Conservation (phyloP, 2,329 filamentous ascomycete genomes). For the Claviceps digitariae region DNA sequence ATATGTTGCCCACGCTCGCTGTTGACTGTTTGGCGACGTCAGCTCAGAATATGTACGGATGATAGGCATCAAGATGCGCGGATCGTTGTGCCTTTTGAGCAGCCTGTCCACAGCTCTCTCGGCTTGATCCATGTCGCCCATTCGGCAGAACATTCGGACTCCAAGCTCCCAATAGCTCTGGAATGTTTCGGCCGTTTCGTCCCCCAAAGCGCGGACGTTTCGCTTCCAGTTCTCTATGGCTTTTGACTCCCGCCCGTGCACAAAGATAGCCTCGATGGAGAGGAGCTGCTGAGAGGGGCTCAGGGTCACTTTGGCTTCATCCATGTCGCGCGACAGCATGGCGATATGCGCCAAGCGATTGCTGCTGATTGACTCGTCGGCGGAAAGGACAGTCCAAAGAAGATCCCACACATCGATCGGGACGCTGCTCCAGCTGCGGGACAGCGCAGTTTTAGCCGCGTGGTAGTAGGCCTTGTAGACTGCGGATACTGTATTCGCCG, state of each 20-base stretch:
- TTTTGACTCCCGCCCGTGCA: constrained; percentile 43
- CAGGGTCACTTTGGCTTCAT: constrained; percentile 40
- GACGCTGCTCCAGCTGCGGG: constrained; percentile 37
- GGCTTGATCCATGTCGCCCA: constrained; percentile 45
- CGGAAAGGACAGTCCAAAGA: constrained; percentile 50
- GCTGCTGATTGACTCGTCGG: constrained; percentile 33
- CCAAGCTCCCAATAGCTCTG: constrained; percentile 51
- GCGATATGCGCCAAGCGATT: constrained; percentile 48
- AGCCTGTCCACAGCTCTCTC: constrained; percentile 41
- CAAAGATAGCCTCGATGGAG: constrained; percentile 55
- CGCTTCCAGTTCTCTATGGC: constrained; percentile 53
- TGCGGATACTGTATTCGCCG: constrained; percentile 22
- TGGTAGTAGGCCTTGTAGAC: constrained; percentile 43
- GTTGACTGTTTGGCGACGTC: constrained; percentile 29
- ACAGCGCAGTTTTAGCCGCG: constrained; percentile 29
- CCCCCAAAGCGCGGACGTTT: constrained; percentile 37
- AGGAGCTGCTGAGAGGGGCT: constrained; percentile 46
- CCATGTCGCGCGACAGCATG: constrained; percentile 52
- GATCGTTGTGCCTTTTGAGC: constrained; percentile 33
- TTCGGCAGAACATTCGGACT: constrained; percentile 46
- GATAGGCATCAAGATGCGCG: constrained; percentile 51
- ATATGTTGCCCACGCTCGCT: constrained; percentile 56
- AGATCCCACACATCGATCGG: constrained; percentile 47
- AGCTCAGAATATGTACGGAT: constrained; percentile 51
- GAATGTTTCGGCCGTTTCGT: constrained; percentile 29